These are phyloP conservation scores for Phytophthora kernoviae DNA, from an alignment of 352 stramenopile genomes.

Conservation along the genomic window DNA sequence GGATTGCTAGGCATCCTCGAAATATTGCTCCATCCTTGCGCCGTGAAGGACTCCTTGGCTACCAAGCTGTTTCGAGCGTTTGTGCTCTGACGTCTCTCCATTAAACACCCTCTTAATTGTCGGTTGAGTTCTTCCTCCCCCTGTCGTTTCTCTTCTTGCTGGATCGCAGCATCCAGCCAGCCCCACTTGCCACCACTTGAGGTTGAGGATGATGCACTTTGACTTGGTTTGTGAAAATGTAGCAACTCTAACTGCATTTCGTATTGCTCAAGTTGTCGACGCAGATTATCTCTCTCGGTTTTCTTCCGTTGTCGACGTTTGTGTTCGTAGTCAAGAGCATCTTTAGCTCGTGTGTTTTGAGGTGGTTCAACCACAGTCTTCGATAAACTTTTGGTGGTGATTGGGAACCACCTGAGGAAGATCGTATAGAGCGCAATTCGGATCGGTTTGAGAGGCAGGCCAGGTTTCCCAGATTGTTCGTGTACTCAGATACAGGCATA, in stretches of 20 bases:
- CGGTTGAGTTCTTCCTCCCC: conserved; percentile 21
- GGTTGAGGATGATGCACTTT: background rate
- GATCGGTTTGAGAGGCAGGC: no score
- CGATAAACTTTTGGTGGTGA: background rate
- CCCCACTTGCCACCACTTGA: conserved; percentile 12
- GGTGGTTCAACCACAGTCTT: background rate
- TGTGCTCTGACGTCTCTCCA: conserved; percentile 6
- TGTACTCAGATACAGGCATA: no score
- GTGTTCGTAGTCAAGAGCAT: conserved; percentile 10
- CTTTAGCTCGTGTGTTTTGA: background rate
- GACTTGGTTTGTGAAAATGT: background rate
- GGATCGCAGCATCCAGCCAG: conserved; percentile 7
- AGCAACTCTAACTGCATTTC: conserved; percentile 20
- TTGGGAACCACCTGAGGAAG: no score
- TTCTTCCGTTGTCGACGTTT: conserved; percentile 20
- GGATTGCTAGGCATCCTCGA: conserved; percentile 3
- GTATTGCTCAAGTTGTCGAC: conserved; percentile 9
- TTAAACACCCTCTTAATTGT: conserved; percentile 8
- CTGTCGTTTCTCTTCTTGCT: conserved; percentile 19
- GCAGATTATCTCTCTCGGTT: conserved; percentile 9
- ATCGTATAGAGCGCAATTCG: no score
- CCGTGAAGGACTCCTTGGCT: conserved; percentile 6
- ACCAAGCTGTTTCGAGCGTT: conserved; percentile 3
- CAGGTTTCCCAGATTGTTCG: no score
- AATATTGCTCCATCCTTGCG: conserved; percentile 16